A percentile compares a stretch with the other conserved stretches of the same genome.
Conservation (phyloP, 805 yeast genomes). For the Sugiyamaella americana region DNA sequence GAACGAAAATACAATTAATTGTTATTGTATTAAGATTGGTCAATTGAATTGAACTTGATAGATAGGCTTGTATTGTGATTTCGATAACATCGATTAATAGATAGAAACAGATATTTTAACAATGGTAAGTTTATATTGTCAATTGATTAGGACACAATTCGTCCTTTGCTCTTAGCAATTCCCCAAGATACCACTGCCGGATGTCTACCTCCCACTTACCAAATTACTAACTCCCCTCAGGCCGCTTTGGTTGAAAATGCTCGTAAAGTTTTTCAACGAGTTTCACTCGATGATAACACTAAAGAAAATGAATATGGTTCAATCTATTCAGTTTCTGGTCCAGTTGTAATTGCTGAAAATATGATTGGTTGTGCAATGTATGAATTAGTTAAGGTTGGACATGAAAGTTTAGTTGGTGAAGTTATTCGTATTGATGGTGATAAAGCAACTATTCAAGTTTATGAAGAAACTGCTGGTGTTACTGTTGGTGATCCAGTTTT, state of each 20-base stretch:
- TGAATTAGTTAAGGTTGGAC: slow-evolving; percentile 97
- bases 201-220: too few species aligned
- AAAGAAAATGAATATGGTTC: slow-evolving; percentile 70
- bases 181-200: too few species aligned
- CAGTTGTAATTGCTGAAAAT: slow-evolving; percentile 95
- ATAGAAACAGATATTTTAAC: background rate
- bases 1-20: too few species aligned
- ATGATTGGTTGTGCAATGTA: slow-evolving; percentile 99
- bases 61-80: too few species aligned
- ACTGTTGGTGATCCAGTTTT: slow-evolving; percentile 98
- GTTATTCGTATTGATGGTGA: slow-evolving; percentile 95
- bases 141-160: too few species aligned
- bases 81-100: too few species aligned
- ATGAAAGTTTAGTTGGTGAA: slow-evolving; percentile 94
- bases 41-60: too few species aligned
- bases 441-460: slow-evolving; percentile 97
- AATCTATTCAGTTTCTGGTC: slow-evolving; percentile 94
- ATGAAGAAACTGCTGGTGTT: slow-evolving; percentile 99
- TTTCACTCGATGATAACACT: slow-evolving; percentile 64
- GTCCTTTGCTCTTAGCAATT: too few species aligned
- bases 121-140: too few species aligned
- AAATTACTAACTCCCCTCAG: slow-evolving; percentile 32
- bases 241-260: slow-evolving; percentile 98
- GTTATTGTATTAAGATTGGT: too few species aligned
- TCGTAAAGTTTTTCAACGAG: slow-evolving; percentile 83